phyloP scores from a whole-genome alignment of 2,329 filamentous ascomycete species.

The Alternaria sp. region DNA sequence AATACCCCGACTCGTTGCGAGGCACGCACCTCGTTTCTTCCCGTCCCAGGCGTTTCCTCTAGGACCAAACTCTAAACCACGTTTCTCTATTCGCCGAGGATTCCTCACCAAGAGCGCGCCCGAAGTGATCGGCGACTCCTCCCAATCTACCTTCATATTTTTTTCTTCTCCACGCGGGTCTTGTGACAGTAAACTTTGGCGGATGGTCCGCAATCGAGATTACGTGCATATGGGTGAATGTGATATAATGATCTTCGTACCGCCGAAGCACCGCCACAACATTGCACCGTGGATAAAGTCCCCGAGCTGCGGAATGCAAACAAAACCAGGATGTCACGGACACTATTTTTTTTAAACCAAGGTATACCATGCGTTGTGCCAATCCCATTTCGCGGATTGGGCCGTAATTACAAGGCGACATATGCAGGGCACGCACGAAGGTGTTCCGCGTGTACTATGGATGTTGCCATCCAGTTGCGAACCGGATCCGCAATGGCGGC shows the following conservation, averaged over 20 bases:
- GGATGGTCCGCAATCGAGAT: background rate
- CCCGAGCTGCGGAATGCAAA: constrained; percentile 3
- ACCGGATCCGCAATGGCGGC: constrained; percentile 22
- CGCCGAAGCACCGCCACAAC: constrained; percentile 16
- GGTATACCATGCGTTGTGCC: background rate
- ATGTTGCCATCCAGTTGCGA: constrained; percentile 10
- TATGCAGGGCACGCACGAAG: constrained; percentile 16
- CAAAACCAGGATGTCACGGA: constrained; percentile 2
- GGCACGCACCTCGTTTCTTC: constrained; percentile 23
- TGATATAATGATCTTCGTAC: constrained; percentile 12
- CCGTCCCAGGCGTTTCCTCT: constrained; percentile 12
- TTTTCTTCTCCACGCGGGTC: background rate
- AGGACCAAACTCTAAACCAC: constrained; percentile 19
- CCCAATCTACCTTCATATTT: background rate
- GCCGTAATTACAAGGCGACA: constrained; percentile 5
- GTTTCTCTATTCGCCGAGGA: constrained; percentile 9
- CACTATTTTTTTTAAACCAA: background rate
- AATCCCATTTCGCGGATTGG: constrained; percentile 3
- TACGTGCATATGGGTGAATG: background rate
- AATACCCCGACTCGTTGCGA: constrained; percentile 21
- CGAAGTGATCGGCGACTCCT: background rate
- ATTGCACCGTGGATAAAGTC: constrained; percentile 8
- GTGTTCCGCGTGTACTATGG: constrained; percentile 3
- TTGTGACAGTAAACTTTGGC: background rate
- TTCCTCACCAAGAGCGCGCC: constrained; percentile 1